Conservation (phyloP, 768 basidiomycete genomes). For the Xerocomus potaroensis region DNA sequence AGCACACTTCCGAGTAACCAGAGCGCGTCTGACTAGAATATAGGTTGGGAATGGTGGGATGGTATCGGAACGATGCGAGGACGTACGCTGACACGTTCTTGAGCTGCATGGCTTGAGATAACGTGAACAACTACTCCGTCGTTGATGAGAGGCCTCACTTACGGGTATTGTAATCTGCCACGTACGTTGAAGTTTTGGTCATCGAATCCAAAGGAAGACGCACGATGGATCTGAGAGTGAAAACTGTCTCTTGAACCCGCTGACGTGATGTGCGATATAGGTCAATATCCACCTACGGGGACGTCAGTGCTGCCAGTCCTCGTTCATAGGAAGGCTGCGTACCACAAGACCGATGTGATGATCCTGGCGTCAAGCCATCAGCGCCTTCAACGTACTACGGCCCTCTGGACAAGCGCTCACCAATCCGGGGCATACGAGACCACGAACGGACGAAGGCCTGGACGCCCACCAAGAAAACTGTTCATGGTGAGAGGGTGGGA, state of each 20-base stretch:
- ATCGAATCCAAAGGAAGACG: constrained; percentile 24
- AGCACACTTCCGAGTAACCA: constrained; percentile 44
- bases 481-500: not conserved
- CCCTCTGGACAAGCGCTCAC: constrained; percentile 39
- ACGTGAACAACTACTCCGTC: not conserved
- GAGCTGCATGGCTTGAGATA: constrained; percentile 50
- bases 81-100: constrained; percentile 60
- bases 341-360: constrained; percentile 62
- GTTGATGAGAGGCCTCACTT: constrained; percentile 11
- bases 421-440: constrained; percentile 73
- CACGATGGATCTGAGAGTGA: constrained; percentile 73
- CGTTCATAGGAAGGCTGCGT: constrained; percentile 20
- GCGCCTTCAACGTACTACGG: not conserved
- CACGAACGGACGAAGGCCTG: constrained; percentile 15
- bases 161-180: constrained; percentile 36
- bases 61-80: constrained; percentile 17
- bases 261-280: constrained; percentile 47
- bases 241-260: constrained; percentile 75
- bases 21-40: constrained; percentile 34
- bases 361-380: constrained; percentile 41
- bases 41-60: not conserved
- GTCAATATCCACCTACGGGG: constrained; percentile 50
- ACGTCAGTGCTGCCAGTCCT: not conserved
- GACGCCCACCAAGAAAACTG: constrained; percentile 9
- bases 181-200: constrained; percentile 12